phyloP scores from a whole-genome alignment of 2,329 filamentous ascomycete species.

The Claviceps paspali region DNA sequence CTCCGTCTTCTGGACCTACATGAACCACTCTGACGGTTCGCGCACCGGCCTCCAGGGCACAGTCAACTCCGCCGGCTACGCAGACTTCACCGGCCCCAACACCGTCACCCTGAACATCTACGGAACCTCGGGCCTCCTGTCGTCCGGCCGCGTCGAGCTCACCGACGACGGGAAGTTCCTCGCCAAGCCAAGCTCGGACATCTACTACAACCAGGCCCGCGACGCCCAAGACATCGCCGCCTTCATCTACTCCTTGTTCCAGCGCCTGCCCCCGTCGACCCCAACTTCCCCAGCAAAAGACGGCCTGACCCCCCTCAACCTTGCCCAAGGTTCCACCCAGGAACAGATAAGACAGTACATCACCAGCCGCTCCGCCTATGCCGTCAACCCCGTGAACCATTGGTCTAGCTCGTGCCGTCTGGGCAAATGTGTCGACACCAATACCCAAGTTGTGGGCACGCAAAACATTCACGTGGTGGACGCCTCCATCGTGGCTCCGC shows the following conservation, averaged over 20 bases:
- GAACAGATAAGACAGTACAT: slow-evolving; percentile 34
- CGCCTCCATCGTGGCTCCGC: slow-evolving; percentile 30
- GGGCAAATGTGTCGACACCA: slow-evolving; percentile 31
- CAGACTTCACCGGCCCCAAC: slow-evolving; percentile 22
- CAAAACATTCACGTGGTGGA: slow-evolving; percentile 36
- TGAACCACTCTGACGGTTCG: slow-evolving; percentile 25
- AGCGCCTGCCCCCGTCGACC: slow-evolving; percentile 17
- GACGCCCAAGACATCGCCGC: slow-evolving; percentile 32
- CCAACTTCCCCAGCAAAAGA: slow-evolving; percentile 14
- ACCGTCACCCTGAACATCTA: slow-evolving; percentile 42
- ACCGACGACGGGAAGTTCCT: slow-evolving; percentile 24
- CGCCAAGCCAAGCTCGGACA: slow-evolving; percentile 23
- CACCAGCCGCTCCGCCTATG: slow-evolving; percentile 30
- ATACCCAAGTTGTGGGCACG: slow-evolving; percentile 31
- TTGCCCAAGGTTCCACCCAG: slow-evolving; percentile 28
- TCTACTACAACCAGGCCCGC: slow-evolving; percentile 31
- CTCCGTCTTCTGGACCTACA: slow-evolving; percentile 35
- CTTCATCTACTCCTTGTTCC: slow-evolving; percentile 36
- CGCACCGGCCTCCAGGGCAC: slow-evolving; percentile 35
- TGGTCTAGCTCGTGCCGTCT: slow-evolving; percentile 37
- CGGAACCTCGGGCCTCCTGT: slow-evolving; percentile 37
- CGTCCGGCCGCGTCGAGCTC: slow-evolving; percentile 29
- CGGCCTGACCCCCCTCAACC: slow-evolving; percentile 31
- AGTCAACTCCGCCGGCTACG: slow-evolving; percentile 30
- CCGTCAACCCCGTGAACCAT: slow-evolving; percentile 34